A percentile compares a stretch with the other conserved stretches of the same genome.
These are phyloP conservation scores for Citeromyces siamensis DNA, from an alignment of 1,139 yeast species.

Conservation along the genomic window DNA sequence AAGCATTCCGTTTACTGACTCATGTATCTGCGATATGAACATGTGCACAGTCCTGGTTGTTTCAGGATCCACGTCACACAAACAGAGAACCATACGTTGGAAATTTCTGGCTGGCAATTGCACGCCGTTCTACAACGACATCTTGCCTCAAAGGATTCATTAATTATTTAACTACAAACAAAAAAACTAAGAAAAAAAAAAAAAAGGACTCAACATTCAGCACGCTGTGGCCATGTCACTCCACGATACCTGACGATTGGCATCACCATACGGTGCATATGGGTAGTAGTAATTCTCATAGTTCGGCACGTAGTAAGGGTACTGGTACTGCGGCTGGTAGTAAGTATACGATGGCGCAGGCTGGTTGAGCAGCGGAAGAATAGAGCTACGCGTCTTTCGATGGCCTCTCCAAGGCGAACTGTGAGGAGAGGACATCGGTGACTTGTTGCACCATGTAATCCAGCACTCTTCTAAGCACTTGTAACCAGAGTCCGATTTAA, in stretches of 20 bases:
- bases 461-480: slow-evolving; percentile 19
- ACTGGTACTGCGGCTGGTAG: slow-evolving; percentile 3
- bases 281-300: slow-evolving; percentile 3
- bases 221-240: slow-evolving; percentile 4
- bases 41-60: too few species aligned
- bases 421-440: not conserved
- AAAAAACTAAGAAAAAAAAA: not conserved
- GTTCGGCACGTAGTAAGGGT: not conserved
- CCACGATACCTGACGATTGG: slow-evolving; percentile 1
- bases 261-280: not conserved
- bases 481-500: slow-evolving; percentile 7
- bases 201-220: slow-evolving; percentile 3
- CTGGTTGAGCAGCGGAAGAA: slow-evolving; percentile 1
- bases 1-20: too few species aligned
- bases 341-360: not conserved
- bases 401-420: not conserved
- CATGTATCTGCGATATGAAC: too few species aligned
- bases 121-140: too few species aligned
- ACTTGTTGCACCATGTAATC: slow-evolving; percentile 20
- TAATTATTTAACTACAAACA: not conserved
- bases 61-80: too few species aligned
- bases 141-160: too few species aligned
- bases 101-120: too few species aligned
- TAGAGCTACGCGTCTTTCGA: not conserved
- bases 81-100: too few species aligned